Evolutionary conservation across 305 asterid genomes (phyloP), one percentile per base, ranked within the genome.

Genomic region (Fraxinus platypoda): DNA sequence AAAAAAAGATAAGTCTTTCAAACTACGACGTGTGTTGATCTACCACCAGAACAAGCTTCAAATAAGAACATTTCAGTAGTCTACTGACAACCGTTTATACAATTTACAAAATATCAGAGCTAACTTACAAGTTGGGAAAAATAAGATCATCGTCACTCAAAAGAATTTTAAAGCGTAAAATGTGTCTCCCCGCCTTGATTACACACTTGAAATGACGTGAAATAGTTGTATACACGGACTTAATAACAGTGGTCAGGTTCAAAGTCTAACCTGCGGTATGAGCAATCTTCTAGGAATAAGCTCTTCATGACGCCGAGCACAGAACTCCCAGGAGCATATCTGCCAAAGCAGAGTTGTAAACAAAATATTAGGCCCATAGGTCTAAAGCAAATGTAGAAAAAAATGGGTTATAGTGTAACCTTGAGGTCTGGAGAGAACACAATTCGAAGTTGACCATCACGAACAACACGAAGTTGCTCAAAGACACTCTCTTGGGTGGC

Each of bases 301-400:
- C 78, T 89, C 91, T 46, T 88, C 88, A 19, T 89, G 94, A 49
- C 81, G 84, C 57, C 88, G 85, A 66, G 89, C 87, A 76, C 94
- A 91, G 52, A 91, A 91, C 80, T 91, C 93, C 93, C 93, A 91
- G 13, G 87, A 85, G 86, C 87, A 80, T 31, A 91, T 88, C 91
- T 91, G 80, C 19, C 74, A 83, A 43, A 52, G 62, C 52, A 76
- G 57, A 80, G 30, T 2, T 4, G 1, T 17, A 5, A 26, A 72
- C 64, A 37, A 74, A 54, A 33, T 7, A 15, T 13, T 30, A 82
- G 30, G 28, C 28, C 43, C 19, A 74, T 23, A 6, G 21, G 17
- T 17, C 21, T 17, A 76, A 38, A 43, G 52, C 71, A 77, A 30
- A 6, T 34, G 73, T 3, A 62, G 28, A 52, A 17, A 37, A 34